Percentiles rank a stretch among this genome's conserved stretches.
Conservation (phyloP, 2,329 filamentous ascomycete genomes). For the Aureobasidium vineae region DNA sequence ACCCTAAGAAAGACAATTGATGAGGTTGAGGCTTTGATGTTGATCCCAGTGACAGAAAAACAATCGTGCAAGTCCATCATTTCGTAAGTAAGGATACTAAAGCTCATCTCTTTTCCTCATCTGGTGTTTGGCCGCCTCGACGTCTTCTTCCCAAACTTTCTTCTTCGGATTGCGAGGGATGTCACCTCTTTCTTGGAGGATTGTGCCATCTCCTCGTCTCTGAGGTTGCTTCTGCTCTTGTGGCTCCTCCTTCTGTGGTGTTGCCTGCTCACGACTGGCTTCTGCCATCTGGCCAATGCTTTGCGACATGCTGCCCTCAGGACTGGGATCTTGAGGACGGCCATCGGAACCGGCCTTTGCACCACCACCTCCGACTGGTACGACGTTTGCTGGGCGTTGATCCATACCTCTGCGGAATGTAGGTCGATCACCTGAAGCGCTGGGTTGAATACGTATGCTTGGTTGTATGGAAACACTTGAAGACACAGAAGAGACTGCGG, state of each 20-base stretch:
- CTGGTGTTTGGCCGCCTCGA: slow-evolving; percentile 38
- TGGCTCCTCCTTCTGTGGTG: slow-evolving; percentile 31
- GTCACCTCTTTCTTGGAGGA: slow-evolving; percentile 41
- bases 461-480: slow-evolving; percentile 24
- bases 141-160: slow-evolving; percentile 59
- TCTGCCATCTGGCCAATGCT: slow-evolving; percentile 48
- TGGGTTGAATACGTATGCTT: slow-evolving; percentile 45
- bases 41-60: neutral
- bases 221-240: slow-evolving; percentile 32
- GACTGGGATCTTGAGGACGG: slow-evolving; percentile 31
- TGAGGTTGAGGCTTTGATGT: neutral
- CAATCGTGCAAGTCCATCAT: neutral
- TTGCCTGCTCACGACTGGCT: slow-evolving; percentile 32
- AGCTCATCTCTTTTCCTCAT: slow-evolving; percentile 38
- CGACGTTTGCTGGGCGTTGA: slow-evolving; percentile 34
- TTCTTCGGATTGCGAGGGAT: slow-evolving; percentile 58
- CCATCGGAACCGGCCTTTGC: slow-evolving; percentile 39
- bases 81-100: slow-evolving; percentile 23
- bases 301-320: slow-evolving; percentile 42
- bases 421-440: slow-evolving; percentile 42
- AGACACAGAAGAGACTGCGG: neutral
- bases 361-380: slow-evolving; percentile 51
- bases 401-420: slow-evolving; percentile 32
- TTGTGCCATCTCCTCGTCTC: slow-evolving; percentile 47
- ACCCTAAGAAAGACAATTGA: neutral